Evolutionary conservation across 2,329 filamentous ascomycete species (phyloP).

Genomic region (Keithomyces neogunnii): DNA sequence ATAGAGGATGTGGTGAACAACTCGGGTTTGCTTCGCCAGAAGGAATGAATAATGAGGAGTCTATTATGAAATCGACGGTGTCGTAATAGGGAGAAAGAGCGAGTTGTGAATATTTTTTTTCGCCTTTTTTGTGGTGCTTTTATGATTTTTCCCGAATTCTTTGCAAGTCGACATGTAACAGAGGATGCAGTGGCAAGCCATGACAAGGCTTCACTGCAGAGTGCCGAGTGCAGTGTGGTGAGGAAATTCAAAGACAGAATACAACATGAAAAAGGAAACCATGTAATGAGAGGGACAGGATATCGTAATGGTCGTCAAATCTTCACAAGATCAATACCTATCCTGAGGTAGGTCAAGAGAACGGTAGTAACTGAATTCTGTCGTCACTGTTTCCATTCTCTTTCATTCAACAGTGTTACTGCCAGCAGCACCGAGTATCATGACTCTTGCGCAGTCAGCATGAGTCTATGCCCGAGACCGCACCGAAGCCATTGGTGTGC

Average conservation of each 20-base stretch:
- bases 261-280: background rate
- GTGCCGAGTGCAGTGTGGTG: background rate
- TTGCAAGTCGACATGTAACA: background rate
- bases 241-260: background rate
- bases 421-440: no score
- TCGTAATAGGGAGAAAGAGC: no score
- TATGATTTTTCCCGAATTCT: no score
- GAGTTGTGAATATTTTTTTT: no score
- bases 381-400: no score
- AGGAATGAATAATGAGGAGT: no score
- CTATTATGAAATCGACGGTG: no score
- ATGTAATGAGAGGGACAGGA: background rate
- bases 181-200: background rate
- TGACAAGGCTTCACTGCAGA: background rate
- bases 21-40: no score
- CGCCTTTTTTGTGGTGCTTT: no score
- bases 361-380: background rate
- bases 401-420: no score
- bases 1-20: no score
- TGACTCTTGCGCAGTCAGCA: background rate
- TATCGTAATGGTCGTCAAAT: constrained; percentile 6
- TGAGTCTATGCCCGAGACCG: constrained; percentile 23
- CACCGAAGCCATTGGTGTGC: constrained; percentile 26
- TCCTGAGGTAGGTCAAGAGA: background rate
- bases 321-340: background rate